Evolutionary conservation across 768 basidiomycete species (phyloP).

Genomic region (Mycena crocata): DNA sequence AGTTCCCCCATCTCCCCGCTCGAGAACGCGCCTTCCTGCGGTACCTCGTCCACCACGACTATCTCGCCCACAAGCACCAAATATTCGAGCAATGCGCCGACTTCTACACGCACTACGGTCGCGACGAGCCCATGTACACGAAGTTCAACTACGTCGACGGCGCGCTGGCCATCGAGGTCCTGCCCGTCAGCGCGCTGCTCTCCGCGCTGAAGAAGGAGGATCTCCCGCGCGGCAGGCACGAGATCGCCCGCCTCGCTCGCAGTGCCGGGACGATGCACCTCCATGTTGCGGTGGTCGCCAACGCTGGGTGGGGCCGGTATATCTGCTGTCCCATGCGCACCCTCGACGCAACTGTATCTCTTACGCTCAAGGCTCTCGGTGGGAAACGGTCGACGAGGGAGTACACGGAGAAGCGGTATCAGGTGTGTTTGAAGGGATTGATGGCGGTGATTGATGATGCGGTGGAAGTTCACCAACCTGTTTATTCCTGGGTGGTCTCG

Average conservation of each 20-base stretch:
- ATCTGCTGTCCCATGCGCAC: neutral
- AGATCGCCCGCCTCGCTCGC: constrained; percentile 5
- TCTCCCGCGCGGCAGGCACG: neutral
- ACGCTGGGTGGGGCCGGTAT: neutral
- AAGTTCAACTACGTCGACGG: neutral
- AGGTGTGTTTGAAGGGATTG: no score
- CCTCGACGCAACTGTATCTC: neutral
- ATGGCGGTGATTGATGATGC: no score
- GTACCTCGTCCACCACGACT: neutral
- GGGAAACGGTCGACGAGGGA: no score
- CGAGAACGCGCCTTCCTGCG: neutral
- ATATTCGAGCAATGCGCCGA: neutral
- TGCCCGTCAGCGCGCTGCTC: neutral
- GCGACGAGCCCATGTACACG: neutral
- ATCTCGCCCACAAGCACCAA: neutral
- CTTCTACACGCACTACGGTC: neutral
- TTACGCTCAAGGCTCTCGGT: no score
- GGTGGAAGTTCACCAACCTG: neutral
- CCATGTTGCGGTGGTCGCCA: constrained; percentile 1
- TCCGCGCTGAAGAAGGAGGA: neutral
- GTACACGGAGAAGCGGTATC: no score
- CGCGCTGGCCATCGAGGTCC: neutral
- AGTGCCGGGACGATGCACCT: neutral
- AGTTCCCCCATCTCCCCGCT: neutral
- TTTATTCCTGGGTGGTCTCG: neutral